These are phyloP conservation scores for Prunus fruticosa DNA, from an alignment of 306 rosid species.

Conservation along the genomic window DNA sequence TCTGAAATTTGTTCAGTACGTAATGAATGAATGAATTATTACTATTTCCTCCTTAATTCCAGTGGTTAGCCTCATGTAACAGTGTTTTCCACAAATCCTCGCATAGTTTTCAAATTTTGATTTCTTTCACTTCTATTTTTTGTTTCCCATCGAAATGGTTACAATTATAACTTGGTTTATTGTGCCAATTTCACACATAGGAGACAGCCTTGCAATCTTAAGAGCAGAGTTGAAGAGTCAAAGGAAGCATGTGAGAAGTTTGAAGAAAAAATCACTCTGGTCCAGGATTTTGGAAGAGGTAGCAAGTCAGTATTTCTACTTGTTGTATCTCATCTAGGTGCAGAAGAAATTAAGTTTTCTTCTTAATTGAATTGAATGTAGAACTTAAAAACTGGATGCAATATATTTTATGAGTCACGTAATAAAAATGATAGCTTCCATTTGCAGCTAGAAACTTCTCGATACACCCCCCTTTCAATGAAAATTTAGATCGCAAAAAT, in stretches of 20 bases:
- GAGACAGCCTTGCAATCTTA: conserved; percentile 91
- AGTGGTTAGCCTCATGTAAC: neutral
- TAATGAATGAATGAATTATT: neutral
- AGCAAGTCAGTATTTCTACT: conserved; percentile 31
- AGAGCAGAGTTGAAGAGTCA: conserved; percentile 92
- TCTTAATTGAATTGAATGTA: neutral
- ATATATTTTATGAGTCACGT: neutral
- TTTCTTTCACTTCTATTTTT: neutral
- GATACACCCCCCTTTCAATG: neutral
- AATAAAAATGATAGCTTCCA: conserved; percentile 5
- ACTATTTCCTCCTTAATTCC: neutral
- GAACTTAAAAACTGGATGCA: conserved; percentile 3
- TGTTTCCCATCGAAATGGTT: conserved; percentile 13
- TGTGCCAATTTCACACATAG: conserved; percentile 44
- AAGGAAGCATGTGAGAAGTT: conserved; percentile 83
- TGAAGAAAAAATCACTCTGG: conserved; percentile 97
- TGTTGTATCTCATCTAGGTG: conserved; percentile 18
- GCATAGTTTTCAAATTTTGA: neutral
- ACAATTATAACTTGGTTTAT: conserved; percentile 19
- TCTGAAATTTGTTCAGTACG: neutral
- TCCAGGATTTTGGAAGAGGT: conserved; percentile 98
- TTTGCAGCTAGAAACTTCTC: neutral
- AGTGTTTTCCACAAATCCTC: neutral
- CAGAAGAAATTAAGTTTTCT: neutral
- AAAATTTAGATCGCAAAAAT: neutral